Conservation (phyloP, 345 rosid genomes). For the Citrus medica region DNA sequence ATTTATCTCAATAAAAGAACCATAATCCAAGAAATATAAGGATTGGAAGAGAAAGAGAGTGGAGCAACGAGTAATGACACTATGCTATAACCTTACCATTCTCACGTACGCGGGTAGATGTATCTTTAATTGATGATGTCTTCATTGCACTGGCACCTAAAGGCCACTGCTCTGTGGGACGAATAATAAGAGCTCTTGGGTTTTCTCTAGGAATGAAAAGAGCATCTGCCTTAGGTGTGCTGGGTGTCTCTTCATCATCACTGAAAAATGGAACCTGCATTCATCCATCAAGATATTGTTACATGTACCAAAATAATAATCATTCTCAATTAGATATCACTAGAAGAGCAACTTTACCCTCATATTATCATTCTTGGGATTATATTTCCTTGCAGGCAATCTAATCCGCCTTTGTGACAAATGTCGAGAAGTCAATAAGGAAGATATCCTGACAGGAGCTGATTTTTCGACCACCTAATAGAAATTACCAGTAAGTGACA, state of each 20-base stretch:
- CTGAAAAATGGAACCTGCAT: conserved; percentile 86
- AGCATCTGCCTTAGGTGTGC: conserved; percentile 89
- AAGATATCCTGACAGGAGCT: conserved; percentile 69
- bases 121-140: conserved; percentile 43
- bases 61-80: neutral
- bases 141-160: conserved; percentile 46
- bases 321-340: neutral
- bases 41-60: neutral
- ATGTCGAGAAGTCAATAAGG: conserved; percentile 78
- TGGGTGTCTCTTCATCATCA: conserved; percentile 73
- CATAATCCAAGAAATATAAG: neutral
- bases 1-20: neutral
- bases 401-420: conserved; percentile 66
- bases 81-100: conserved; percentile 42
- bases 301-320: neutral
- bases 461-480: conserved; percentile 80
- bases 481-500: neutral
- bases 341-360: conserved; percentile 45
- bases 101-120: conserved; percentile 31
- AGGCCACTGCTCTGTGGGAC: conserved; percentile 53
- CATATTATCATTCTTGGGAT: conserved; percentile 59
- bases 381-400: conserved; percentile 77
- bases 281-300: conserved; percentile 15
- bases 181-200: conserved; percentile 83
- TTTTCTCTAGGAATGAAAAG: conserved; percentile 86